Base-by-base conservation (phyloP, 805 yeast genomes). In the Brettanomyces naardenensis region DNA sequence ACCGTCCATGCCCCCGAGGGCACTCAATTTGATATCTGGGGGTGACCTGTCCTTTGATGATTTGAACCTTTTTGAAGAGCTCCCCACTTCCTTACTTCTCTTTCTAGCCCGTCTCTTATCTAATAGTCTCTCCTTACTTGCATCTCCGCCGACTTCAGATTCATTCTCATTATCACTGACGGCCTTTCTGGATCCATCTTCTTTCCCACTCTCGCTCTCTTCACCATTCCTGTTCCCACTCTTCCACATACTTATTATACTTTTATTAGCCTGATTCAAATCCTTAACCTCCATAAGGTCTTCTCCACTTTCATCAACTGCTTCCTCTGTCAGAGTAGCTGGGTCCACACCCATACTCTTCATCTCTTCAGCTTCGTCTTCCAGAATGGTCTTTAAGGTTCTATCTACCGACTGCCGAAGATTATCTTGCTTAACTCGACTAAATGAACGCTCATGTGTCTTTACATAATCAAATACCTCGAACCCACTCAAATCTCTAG, bases 1-100 rank as follows among this genome's bases (percentile, higher is more conserved):
- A 39, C 73, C 77, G 45, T 82, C 94, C 62, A 92, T 75, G 2
- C 98, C 98, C 20, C 98, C 98, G 11, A 92, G 63, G 23, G 87
- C 78, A 4, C 82, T 67, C 21, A 92, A 63, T 3, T 80, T 75
- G 1, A 78, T 59, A 2, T 71, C 62, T 17, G 95, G 94, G 27
- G 88, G 84, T 11, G 80, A 62, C 61, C 84, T 73, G 51, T 78
- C 81, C 43, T 71, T 70, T 41, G 66, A 69, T 38, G 51, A 53
- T 52, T 57, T 60, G n/a, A 44, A 36, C 19, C 56, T 43, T 37
- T 59, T 59, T 5, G 49, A 14, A 2, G 48, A 31, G 31, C 51
- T 51, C 5, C 45, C 32, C 7, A 81, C 59, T 51, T 79, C 78
- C 52, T 72, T 73, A 2, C 68, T 44, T 44, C 59, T 58, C 39